These are phyloP conservation scores for Stagonosporopsis vannaccii DNA, from an alignment of 2,329 filamentous ascomycete genomes.

Conservation along the genomic window DNA sequence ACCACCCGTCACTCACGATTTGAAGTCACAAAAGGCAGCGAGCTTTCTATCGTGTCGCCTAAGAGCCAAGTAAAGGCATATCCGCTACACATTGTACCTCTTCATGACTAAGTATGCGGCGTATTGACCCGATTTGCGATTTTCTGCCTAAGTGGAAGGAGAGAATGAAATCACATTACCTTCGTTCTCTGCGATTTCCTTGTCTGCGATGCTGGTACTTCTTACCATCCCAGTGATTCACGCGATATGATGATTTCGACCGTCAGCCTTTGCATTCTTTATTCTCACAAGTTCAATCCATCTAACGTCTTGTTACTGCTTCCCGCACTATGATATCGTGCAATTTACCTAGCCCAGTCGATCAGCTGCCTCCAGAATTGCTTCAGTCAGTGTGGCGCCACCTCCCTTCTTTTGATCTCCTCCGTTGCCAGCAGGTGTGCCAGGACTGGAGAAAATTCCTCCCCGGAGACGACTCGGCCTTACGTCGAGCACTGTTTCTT, in stretches of 20 bases:
- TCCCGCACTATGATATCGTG: not conserved
- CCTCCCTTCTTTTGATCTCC: conserved; percentile 1
- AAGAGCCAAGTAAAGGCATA: not conserved
- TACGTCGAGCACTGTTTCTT: not conserved
- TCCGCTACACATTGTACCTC: not conserved
- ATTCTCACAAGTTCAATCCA: not conserved
- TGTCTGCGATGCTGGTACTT: too few species aligned
- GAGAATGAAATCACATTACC: not conserved
- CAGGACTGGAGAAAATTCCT: conserved; percentile 1
- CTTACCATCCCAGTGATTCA: too few species aligned
- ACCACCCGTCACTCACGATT: too few species aligned
- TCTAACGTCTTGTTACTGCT: not conserved
- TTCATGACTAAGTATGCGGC: not conserved
- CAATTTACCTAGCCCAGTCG: not conserved
- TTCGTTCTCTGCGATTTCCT: too few species aligned
- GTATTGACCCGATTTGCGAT: not conserved
- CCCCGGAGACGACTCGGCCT: not conserved
- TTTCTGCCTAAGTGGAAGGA: not conserved
- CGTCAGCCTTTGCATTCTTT: not conserved
- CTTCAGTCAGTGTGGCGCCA: conserved; percentile 3
- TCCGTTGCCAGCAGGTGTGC: conserved; percentile 10
- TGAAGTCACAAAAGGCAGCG: too few species aligned
- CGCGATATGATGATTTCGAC: too few species aligned
- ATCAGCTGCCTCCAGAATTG: not conserved
- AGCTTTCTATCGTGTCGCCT: too few species aligned